Base-by-base conservation (phyloP, 73 alveolate species). In the Paramecium sonneborni region DNA sequence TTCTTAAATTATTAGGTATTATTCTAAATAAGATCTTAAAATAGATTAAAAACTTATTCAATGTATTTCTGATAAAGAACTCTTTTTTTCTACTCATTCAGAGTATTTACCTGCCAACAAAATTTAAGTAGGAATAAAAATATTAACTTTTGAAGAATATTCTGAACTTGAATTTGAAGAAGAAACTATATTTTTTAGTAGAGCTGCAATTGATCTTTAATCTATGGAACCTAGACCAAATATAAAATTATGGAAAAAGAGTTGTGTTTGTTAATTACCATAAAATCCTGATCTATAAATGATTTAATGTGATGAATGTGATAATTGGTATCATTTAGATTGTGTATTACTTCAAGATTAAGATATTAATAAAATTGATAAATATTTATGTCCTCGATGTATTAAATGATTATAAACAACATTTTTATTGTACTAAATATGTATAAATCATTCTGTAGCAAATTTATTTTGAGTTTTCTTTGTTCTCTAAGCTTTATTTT, bases 261-360 rank as follows among this genome's bases (percentile, higher is more conserved):
- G 85, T 26, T 97, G 99, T 68, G 85, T 95, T 6, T 97, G 99
- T 90, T 52, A 90, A 85, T 92, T 93, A 62, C 99, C 99, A 8
- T 82, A 96, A 14, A 97, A 97, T 79, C 99, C 99, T 12, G 98
- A 97, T 91, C 95, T 93, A 48, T 87, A 94, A 76, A 96, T 96
- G 92, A 95, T 97, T 6, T 89, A 95, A 68, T 97, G 99, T 57
- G 99, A 97, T 76, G 87, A 82, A 70, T 97, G 99, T 92, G 85
- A 87, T 38, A 91, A 95, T 57, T 96, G 98, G 98, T 95, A 32
- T 89, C 99, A 97, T 88, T 97, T 98, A 15, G 92, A 95, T 70
- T 97, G 99, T 92, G 93, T 95, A 85, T 96, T 97, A 41, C 85
- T 96, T 44, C 70, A 93, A 44, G 96, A 93, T 74, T 94, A 94